A percentile compares a stretch with the other conserved stretches of the same genome.
phyloP scores from a whole-genome alignment of 139 green algal genomes.

The Parachlorella kessleri region DNA sequence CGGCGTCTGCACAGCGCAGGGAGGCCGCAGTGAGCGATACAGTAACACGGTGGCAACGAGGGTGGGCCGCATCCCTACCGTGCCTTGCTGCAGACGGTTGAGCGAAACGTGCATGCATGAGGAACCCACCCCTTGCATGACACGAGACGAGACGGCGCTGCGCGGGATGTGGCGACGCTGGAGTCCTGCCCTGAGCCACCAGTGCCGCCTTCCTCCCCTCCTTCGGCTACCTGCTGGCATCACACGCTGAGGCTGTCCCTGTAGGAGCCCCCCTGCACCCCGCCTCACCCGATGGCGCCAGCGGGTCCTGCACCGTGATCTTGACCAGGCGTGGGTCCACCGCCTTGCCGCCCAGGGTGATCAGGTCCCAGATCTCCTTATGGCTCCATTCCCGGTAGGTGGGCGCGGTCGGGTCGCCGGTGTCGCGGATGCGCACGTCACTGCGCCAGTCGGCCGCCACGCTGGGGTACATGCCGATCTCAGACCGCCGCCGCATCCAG shows the following conservation, averaged over 20 bases:
- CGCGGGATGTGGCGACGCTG: no score
- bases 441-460: conserved; percentile 34
- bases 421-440: conserved; percentile 27
- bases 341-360: conserved; percentile 34
- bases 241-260: no score
- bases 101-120: no score
- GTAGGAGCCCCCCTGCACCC: not conserved
- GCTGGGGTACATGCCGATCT: conserved; percentile 24
- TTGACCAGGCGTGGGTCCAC: conserved; percentile 33
- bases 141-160: no score
- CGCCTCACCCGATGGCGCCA: not conserved
- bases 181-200: no score
- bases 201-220: no score
- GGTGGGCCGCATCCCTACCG: no score
- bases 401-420: conserved; percentile 20
- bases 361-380: conserved; percentile 46
- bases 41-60: no score
- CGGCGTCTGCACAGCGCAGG: conserved; percentile 34
- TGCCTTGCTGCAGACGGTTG: no score
- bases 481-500: conserved; percentile 9
- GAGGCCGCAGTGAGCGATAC: no score
- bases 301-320: conserved; percentile 5
- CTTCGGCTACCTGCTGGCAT: no score
- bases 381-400: conserved; percentile 44
- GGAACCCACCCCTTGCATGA: no score